phyloP scores from a whole-genome alignment of 2,329 filamentous ascomycete species.

The Fusarium beomiforme region DNA sequence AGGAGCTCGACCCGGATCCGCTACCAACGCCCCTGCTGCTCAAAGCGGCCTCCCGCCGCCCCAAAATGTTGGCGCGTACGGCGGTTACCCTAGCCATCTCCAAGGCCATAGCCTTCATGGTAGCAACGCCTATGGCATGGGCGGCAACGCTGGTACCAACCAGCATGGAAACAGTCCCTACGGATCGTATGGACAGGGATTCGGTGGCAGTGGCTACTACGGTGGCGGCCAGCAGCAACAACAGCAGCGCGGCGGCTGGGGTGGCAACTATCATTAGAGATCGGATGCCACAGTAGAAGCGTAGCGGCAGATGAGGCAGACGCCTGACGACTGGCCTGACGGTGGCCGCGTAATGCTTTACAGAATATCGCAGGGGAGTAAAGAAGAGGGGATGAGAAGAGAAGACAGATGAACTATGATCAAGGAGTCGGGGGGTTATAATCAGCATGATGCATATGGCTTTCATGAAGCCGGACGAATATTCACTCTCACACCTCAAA shows the following conservation, averaged over 20 bases:
- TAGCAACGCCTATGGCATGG: conserved; percentile 65
- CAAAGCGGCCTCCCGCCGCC: conserved; percentile 67
- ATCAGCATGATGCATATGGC: conserved; percentile 46
- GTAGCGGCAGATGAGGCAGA: neutral
- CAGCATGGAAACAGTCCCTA: conserved; percentile 65
- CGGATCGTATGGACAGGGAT: conserved; percentile 61
- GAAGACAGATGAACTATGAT: conserved; percentile 27
- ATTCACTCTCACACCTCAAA: conserved; percentile 43
- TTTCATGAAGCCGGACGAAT: conserved; percentile 39
- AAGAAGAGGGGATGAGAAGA: conserved; percentile 30
- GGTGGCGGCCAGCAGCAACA: conserved; percentile 50
- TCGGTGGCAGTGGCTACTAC: conserved; percentile 60
- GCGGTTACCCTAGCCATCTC: conserved; percentile 65
- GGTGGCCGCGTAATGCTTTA: conserved; percentile 18
- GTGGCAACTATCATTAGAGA: conserved; percentile 66
- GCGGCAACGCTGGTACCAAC: conserved; percentile 59
- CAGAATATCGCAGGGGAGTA: conserved; percentile 38
- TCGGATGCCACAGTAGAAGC: neutral
- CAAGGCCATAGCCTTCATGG: conserved; percentile 64
- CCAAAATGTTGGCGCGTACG: conserved; percentile 64
- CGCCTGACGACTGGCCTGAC: conserved; percentile 33
- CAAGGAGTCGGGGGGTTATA: conserved; percentile 43
- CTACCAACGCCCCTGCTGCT: conserved; percentile 59
- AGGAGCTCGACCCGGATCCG: conserved; percentile 67
- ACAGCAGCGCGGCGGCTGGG: conserved; percentile 62